A percentile compares a stretch with the other conserved stretches of the same genome.
These are phyloP conservation scores for Begonia fuchsioides DNA, from an alignment of 306 rosid species.

Conservation along the genomic window DNA sequence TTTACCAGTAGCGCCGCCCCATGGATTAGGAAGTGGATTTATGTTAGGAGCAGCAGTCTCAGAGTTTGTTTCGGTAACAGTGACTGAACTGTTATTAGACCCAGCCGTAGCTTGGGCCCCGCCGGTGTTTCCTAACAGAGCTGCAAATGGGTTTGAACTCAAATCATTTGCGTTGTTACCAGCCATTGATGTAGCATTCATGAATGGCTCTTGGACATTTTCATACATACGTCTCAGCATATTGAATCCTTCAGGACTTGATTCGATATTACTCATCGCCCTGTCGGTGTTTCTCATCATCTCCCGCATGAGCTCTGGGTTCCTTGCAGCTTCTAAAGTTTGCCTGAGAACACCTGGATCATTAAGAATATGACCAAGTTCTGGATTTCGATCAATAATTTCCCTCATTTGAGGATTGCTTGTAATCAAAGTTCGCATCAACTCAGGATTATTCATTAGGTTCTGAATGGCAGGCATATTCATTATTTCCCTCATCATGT, in stretches of 20 bases:
- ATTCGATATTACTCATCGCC: constrained; percentile 57
- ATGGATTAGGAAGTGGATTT: constrained; percentile 60
- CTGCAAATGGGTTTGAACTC: constrained; percentile 44
- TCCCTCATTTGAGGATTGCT: constrained; percentile 56
- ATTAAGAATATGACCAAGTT: constrained; percentile 45
- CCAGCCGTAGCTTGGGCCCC: constrained; percentile 29
- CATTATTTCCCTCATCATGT: constrained; percentile 60
- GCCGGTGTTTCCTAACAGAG: constrained; percentile 43
- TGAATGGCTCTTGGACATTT: constrained; percentile 56
- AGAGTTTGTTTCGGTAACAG: constrained; percentile 28
- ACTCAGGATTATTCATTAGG: constrained; percentile 49
- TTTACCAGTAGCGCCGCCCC: constrained; percentile 24
- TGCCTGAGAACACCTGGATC: constrained; percentile 49
- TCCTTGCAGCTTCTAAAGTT: constrained; percentile 57
- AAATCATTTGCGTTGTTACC: constrained; percentile 34
- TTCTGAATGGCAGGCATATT: constrained; percentile 52
- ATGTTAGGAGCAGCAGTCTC: constrained; percentile 37
- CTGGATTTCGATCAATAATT: constrained; percentile 49
- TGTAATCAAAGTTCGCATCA: constrained; percentile 41
- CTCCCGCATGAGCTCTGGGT: constrained; percentile 62
- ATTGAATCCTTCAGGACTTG: constrained; percentile 62
- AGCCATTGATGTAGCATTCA: constrained; percentile 45
- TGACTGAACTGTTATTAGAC: constrained; percentile 28
- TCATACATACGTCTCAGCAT: constrained; percentile 66
- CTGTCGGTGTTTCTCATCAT: constrained; percentile 64